Conservation (phyloP, 805 yeast species). For the Pichia scutulata region DNA sequence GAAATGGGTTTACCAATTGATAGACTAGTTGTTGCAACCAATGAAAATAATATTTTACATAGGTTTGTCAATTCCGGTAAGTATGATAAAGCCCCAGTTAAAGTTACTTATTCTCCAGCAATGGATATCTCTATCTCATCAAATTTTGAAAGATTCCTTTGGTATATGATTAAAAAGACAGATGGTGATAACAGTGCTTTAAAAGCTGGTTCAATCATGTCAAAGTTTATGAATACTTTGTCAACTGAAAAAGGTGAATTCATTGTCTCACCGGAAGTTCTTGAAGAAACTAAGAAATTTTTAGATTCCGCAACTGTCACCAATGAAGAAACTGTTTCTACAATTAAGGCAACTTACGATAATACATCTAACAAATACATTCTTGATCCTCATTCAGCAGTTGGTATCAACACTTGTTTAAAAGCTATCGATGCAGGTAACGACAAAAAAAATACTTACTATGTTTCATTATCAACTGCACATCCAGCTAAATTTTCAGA, state of each 20-base stretch:
- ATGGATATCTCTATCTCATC: constrained; percentile 96
- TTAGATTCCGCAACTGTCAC: constrained; percentile 77
- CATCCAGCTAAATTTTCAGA: constrained; percentile 98
- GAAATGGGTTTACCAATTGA: constrained; percentile 93
- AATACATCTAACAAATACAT: constrained; percentile 60
- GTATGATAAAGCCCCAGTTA: constrained; percentile 74
- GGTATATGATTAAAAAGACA: constrained; percentile 83
- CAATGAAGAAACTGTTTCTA: constrained; percentile 67
- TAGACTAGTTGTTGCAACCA: constrained; percentile 86
- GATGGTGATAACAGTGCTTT: constrained; percentile 47
- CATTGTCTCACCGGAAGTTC: constrained; percentile 54
- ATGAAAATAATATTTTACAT: constrained; percentile 89
- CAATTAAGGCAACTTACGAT: constrained; percentile 66
- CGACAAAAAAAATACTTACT: constrained; percentile 33
- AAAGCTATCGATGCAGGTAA: constrained; percentile 41
- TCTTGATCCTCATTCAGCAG: constrained; percentile 94
- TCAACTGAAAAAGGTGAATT: constrained; percentile 65
- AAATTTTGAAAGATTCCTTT: constrained; percentile 90
- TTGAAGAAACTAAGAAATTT: constrained; percentile 56
- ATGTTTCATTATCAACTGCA: constrained; percentile 87
- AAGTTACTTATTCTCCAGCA: constrained; percentile 92
- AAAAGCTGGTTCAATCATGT: constrained; percentile 68
- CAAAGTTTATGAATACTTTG: constrained; percentile 71
- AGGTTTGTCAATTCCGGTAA: constrained; percentile 83
- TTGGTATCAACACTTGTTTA: constrained; percentile 78